phyloP scores from a whole-genome alignment of 2,329 filamentous ascomycete species.

The Cytospora piceae region DNA sequence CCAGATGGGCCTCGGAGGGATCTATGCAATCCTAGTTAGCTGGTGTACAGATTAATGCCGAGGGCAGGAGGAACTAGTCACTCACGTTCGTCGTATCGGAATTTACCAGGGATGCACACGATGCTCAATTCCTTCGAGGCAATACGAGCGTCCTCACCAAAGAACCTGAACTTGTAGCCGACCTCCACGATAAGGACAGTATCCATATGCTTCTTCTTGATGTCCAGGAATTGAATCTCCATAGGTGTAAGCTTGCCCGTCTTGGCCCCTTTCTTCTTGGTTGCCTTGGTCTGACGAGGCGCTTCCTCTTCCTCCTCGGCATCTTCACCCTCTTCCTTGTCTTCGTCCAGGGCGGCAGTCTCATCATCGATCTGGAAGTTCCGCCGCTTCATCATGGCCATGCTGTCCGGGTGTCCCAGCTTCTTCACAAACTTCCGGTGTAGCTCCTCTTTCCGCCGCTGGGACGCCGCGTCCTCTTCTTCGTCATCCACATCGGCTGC shows the following conservation, averaged over 20 bases:
- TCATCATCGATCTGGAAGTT: slow-evolving; percentile 60
- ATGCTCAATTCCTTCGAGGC: slow-evolving; percentile 92
- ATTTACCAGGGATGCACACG: slow-evolving; percentile 94
- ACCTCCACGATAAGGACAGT: slow-evolving; percentile 92
- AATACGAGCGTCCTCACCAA: slow-evolving; percentile 88
- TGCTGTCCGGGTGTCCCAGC: slow-evolving; percentile 82
- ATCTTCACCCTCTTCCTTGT: slow-evolving; percentile 62
- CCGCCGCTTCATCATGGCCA: slow-evolving; percentile 67
- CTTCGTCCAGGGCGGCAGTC: slow-evolving; percentile 49
- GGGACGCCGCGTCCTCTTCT: slow-evolving; percentile 44
- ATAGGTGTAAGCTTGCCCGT: slow-evolving; percentile 86
- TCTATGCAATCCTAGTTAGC: slow-evolving; percentile 50
- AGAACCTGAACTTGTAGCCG: slow-evolving; percentile 97
- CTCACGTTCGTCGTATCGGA: slow-evolving; percentile 87
- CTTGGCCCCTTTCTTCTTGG: slow-evolving; percentile 71
- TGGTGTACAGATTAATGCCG: not conserved
- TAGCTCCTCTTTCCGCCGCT: slow-evolving; percentile 68
- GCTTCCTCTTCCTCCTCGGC: slow-evolving; percentile 53
- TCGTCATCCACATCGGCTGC: slow-evolving; percentile 48
- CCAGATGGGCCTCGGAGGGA: slow-evolving; percentile 87
- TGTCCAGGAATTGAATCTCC: slow-evolving; percentile 90
- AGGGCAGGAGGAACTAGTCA: slow-evolving; percentile 21
- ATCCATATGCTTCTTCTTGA: slow-evolving; percentile 89
- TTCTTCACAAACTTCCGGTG: slow-evolving; percentile 89
- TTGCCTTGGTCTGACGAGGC: slow-evolving; percentile 48